Conservation (phyloP, 495 filamentous ascomycete species). For the Trichoderma erinaceum region DNA sequence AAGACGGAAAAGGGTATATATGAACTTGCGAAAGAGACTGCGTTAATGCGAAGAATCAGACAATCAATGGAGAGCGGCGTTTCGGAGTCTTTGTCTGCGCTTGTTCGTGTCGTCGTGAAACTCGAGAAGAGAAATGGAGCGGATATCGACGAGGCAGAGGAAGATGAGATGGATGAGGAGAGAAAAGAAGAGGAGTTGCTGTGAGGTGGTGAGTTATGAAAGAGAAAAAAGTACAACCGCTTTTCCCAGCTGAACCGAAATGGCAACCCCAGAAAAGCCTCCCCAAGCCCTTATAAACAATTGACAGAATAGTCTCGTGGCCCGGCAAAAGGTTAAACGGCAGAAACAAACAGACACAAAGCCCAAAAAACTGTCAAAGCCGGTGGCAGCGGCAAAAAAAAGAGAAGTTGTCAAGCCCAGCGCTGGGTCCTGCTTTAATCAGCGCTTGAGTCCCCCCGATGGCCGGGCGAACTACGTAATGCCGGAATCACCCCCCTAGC, state of each 20-base stretch:
- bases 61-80: too few species aligned
- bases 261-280: too few species aligned
- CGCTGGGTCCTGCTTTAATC: too few species aligned
- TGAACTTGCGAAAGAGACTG: too few species aligned
- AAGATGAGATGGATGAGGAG: neutral
- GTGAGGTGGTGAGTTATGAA: neutral
- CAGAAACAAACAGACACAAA: neutral
- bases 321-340: slow-evolving; percentile 1
- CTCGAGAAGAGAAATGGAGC: neutral
- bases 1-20: too few species aligned
- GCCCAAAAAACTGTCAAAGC: neutral
- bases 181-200: neutral
- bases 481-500: neutral
- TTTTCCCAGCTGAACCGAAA: too few species aligned
- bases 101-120: neutral
- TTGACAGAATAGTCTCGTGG: neutral
- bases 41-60: too few species aligned
- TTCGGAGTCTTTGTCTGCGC: neutral
- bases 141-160: neutral
- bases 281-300: too few species aligned
- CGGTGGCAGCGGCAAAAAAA: neutral
- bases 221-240: neutral
- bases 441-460: too few species aligned
- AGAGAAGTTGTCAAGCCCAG: too few species aligned
- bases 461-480: slow-evolving; percentile 3